Evolutionary conservation across 805 yeast genomes (phyloP), one percentile per base, ranked within the genome.

Genomic region (Alloascoidea hylecoeti): DNA sequence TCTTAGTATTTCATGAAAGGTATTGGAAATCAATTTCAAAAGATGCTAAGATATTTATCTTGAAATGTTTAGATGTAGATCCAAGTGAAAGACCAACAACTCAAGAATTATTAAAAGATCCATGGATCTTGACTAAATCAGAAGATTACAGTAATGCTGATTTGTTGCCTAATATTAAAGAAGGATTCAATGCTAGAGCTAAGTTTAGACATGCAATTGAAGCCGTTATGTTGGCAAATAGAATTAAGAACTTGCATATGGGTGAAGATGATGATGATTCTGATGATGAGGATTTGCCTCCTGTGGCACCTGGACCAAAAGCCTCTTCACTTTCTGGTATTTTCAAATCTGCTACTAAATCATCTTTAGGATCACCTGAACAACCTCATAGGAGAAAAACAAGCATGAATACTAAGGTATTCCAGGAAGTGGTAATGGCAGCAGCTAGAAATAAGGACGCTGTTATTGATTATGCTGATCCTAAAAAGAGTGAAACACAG

Each of bases 131-230:
- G 13, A 46, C 51, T 18, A 52, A 61, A 18, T 60, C 64, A 35
- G 66, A 68, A 44, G 60, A 63, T 38, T 63, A 67, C 33, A 61
- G 60, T 42, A 46, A 53, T 17, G 62, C 69, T 34, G 94, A 89
- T 58, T 70, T 89, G 61, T 69, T 85, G 56, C 94, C 95, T 16
- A 70, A 66, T 52, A 77, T 89, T 58, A 74, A 75, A 61, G 75
- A 76, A 51, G 84, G 83, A 34, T 82, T 85, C 68, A 75, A 78
- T 52, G 94, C 95, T 19, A 84, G 82, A 52, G 68, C 71, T 50
- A 86, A 81, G 57, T 77, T 92, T 62, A 75, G 78, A 50, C 82
- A 79, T 48, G 96, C 92, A 30, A 78, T 84, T 48, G 92, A 85
- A 54, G 64, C 84, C 51, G 88, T 89, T 38, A 75, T 75, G 48